phyloP scores from a whole-genome alignment of 176 grass and related monocot genomes.

The Ampelocalamus luodianensis region DNA sequence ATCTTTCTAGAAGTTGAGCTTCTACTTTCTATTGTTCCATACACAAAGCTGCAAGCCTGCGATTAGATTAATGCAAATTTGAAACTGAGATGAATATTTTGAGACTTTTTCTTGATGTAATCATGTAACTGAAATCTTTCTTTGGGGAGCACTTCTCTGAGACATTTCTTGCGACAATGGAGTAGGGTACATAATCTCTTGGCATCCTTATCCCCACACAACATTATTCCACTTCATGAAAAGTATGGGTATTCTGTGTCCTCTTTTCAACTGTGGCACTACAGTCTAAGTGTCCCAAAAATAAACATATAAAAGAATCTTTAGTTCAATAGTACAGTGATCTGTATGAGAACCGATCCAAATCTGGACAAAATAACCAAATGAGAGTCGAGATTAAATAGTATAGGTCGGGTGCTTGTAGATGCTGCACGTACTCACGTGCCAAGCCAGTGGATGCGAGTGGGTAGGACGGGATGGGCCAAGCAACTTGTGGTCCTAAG shows the following conservation, averaged over 20 bases:
- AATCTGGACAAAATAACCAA: constrained; percentile 6
- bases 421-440: neutral
- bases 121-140: neutral
- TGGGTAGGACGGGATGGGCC: neutral
- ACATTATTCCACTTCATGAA: neutral
- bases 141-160: neutral
- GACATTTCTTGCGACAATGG: neutral
- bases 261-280: neutral
- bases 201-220: constrained; percentile 1
- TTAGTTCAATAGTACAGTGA: neutral
- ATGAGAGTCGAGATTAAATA: neutral
- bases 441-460: neutral
- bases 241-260: neutral
- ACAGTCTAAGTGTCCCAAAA: neutral
- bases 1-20: neutral
- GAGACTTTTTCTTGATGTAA: neutral
- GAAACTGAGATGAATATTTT: constrained; percentile 17
- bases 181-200: neutral
- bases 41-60: neutral
- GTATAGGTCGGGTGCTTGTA: neutral
- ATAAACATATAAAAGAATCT: neutral
- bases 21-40: neutral
- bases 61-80: neutral
- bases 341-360: neutral
- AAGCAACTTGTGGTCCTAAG: constrained; percentile 13